These are phyloP conservation scores for Pyricularia sp. DNA, from an alignment of 2,329 filamentous ascomycete species.

Conservation along the genomic window DNA sequence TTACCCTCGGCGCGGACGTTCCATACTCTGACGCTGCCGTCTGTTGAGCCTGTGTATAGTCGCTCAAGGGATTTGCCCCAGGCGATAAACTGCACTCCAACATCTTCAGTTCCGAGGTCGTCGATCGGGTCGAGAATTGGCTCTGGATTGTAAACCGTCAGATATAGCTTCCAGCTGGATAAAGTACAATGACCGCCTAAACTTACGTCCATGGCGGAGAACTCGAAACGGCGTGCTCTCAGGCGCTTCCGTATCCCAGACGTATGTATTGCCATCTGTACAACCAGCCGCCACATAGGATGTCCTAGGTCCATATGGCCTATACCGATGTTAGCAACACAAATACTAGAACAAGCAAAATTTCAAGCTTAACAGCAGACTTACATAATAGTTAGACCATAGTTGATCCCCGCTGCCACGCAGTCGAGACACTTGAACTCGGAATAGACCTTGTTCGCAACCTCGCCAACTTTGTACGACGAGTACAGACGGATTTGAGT, in stretches of 20 bases:
- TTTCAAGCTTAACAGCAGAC: slow-evolving; percentile 1
- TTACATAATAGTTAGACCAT: slow-evolving; percentile 40
- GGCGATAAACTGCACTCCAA: slow-evolving; percentile 49
- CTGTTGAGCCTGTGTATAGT: slow-evolving; percentile 51
- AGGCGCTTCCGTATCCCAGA: slow-evolving; percentile 44
- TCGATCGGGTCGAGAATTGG: slow-evolving; percentile 20
- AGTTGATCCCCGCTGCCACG: slow-evolving; percentile 44
- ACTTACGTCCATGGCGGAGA: slow-evolving; percentile 36
- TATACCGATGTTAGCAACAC: slow-evolving; percentile 15
- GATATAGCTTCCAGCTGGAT: background rate
- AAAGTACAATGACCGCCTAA: slow-evolving; percentile 12
- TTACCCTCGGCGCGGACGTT: slow-evolving; percentile 33
- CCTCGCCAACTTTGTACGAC: background rate
- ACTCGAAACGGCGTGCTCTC: slow-evolving; percentile 43
- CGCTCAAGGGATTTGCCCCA: slow-evolving; percentile 45
- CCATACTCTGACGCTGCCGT: slow-evolving; percentile 51
- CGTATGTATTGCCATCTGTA: slow-evolving; percentile 47
- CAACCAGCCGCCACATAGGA: slow-evolving; percentile 48
- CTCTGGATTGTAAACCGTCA: slow-evolving; percentile 10
- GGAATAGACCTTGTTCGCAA: slow-evolving; percentile 19
- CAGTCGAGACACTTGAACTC: slow-evolving; percentile 46
- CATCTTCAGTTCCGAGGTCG: slow-evolving; percentile 39
- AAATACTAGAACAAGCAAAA: background rate
- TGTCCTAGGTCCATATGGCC: slow-evolving; percentile 36
- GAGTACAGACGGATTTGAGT: slow-evolving; percentile 47